These are phyloP conservation scores for Scheffersomyces spartinae DNA, from an alignment of 805 yeast genomes.

Conservation along the genomic window DNA sequence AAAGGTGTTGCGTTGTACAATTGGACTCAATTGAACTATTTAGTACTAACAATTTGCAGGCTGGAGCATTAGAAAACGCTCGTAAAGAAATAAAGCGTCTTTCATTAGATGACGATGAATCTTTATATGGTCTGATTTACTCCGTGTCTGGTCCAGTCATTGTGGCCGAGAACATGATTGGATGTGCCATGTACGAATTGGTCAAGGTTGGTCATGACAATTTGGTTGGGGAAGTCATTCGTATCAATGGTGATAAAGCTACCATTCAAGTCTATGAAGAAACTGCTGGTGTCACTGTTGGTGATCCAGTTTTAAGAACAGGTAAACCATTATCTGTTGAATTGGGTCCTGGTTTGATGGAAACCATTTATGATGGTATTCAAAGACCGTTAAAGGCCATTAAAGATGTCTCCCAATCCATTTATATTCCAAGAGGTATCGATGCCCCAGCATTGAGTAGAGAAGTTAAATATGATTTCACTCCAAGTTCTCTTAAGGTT, in stretches of 20 bases:
- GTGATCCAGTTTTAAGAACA: conserved; percentile 96
- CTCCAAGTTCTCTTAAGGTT: conserved; percentile 65
- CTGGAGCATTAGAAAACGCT: conserved; percentile 95
- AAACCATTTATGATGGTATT: conserved; percentile 97
- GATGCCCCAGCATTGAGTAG: conserved; percentile 93
- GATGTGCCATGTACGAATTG: conserved; percentile 99
- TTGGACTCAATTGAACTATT: conserved; percentile 1
- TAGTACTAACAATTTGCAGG: conserved; percentile 32
- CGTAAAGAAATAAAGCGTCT: conserved; percentile 86
- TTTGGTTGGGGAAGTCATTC: conserved; percentile 96
- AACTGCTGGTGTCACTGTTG: conserved; percentile 98
- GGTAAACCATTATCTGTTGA: conserved; percentile 99
- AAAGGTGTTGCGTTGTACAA: no score
- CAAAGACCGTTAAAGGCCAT: conserved; percentile 97
- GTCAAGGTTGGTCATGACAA: conserved; percentile 96
- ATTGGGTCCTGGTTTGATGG: conserved; percentile 98
- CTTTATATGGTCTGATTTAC: conserved; percentile 78
- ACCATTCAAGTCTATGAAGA: conserved; percentile 99
- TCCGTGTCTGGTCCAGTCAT: conserved; percentile 98
- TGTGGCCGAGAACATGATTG: conserved; percentile 97
- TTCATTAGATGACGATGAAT: conserved; percentile 64
- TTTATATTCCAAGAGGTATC: conserved; percentile 97
- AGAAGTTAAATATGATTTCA: conserved; percentile 71
- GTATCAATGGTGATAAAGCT: conserved; percentile 93
- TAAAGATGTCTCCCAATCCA: conserved; percentile 76